Evolutionary conservation across 805 yeast species (phyloP), one percentile per base, ranked within the genome.

Genomic region (Starmerella stigmatis): DNA sequence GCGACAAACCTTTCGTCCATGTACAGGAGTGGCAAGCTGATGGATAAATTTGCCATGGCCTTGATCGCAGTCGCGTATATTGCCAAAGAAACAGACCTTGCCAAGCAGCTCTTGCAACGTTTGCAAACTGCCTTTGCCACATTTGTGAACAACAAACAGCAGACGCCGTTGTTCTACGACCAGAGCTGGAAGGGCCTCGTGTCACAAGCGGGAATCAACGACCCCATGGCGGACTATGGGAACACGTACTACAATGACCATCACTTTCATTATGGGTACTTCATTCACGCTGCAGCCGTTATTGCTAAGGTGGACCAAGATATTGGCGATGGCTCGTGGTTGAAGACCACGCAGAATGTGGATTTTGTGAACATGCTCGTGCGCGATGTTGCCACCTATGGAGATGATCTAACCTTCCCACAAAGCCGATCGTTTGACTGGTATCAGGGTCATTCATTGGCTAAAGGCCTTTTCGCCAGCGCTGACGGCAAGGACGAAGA

Each of bases 1-100:
- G 72, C 71, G 60, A 73, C 81, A 19, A 68, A 81, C 57, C 66
- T 79, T 22, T 83, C 83, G 51, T 85, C 96, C 1, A 88, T 86
- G 92, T 89, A 89, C 64, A 79, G 83, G 28, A 73, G 94, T 4
- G 98, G 97, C 15, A 89, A 92, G 60, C 73, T 77, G 21, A 66
- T 88, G 47, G 94, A 86, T 52, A 89, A 88, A 65, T 92, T 79
- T 63, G 96, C 97, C 0, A 80, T 81, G 69, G 74, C 89, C 40
- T 70, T 86, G 17, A 81, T 81, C 51, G 84, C 78, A 9, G 75
- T 79, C 25, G 78, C 82, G 46, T 76, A 69, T 50, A 71, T 89
- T 15, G 61, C 89, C 43, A 61, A 74, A 19, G 81, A 88, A 57
- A 58, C 64, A 0, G 59, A 58, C 2, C 61, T 82, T 48, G 73